A percentile compares a stretch with the other conserved stretches of the same genome.
These are phyloP conservation scores for Aspergillus sp. DNA, from an alignment of 2,329 filamentous ascomycete species.

Conservation along the genomic window DNA sequence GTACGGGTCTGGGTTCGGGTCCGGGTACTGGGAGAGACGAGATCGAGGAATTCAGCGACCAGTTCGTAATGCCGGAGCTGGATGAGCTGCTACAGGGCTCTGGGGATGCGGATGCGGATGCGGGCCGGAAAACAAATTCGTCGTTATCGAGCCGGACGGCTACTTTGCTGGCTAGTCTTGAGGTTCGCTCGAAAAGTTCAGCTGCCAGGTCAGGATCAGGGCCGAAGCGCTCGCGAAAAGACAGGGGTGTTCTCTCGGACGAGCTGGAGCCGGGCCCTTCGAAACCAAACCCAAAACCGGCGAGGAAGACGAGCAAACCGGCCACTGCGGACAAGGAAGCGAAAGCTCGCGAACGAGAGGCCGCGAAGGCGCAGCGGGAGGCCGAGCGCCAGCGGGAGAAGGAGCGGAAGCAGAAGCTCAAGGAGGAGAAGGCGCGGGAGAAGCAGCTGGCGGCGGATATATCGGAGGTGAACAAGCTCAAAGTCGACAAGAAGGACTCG, in stretches of 20 bases:
- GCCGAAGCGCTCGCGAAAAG: not conserved
- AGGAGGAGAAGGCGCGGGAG: slow-evolving; percentile 51
- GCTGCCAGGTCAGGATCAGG: too few relatives aligned
- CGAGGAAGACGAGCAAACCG: slow-evolving; percentile 21
- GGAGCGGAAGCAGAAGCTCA: slow-evolving; percentile 33
- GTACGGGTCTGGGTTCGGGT: not conserved
- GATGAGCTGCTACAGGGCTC: slow-evolving; percentile 17
- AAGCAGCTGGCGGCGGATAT: slow-evolving; percentile 58
- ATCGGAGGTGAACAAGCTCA: slow-evolving; percentile 63
- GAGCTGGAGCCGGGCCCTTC: slow-evolving; percentile 38
- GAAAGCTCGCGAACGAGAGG: slow-evolving; percentile 47
- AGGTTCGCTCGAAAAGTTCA: slow-evolving; percentile 5
- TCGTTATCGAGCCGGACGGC: slow-evolving; percentile 33
- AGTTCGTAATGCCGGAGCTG: slow-evolving; percentile 16
- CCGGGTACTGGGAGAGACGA: slow-evolving; percentile 8
- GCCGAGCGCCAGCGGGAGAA: slow-evolving; percentile 51
- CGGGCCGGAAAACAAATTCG: too few relatives aligned
- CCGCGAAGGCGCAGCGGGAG: slow-evolving; percentile 39
- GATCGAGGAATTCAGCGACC: slow-evolving; percentile 28
- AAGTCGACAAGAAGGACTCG: slow-evolving; percentile 63
- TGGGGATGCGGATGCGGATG: slow-evolving; percentile 10
- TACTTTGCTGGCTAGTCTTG: slow-evolving; percentile 29
- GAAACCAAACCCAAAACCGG: slow-evolving; percentile 38
- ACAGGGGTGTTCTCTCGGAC: slow-evolving; percentile 11
- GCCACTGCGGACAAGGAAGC: slow-evolving; percentile 29